A percentile compares a stretch with the other conserved stretches of the same genome.
Evolutionary conservation across 2,329 filamentous ascomycete genomes (phyloP).

Genomic region (Aureobasidium mangrovei): DNA sequence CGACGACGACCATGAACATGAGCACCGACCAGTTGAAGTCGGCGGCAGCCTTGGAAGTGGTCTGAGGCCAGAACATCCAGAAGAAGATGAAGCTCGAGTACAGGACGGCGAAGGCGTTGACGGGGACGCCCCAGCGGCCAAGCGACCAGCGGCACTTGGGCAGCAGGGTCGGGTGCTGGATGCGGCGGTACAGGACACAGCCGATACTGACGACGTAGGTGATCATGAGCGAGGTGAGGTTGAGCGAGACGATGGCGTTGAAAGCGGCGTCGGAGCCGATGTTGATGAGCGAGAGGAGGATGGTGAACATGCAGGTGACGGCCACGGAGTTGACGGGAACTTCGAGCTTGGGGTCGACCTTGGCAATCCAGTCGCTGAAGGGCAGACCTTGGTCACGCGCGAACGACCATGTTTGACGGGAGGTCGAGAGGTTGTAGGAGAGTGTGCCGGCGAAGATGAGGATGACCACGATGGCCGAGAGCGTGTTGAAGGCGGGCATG

Average conservation of each 20-base stretch:
- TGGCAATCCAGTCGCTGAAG: constrained; percentile 15
- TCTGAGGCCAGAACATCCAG: constrained; percentile 30
- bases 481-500: constrained; percentile 20
- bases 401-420: constrained; percentile 18
- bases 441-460: constrained; percentile 17
- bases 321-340: constrained; percentile 11
- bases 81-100: constrained; percentile 30
- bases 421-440: constrained; percentile 16
- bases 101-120: constrained; percentile 30
- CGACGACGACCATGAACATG: constrained; percentile 17
- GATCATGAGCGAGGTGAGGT: constrained; percentile 14
- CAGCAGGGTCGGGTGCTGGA: constrained; percentile 18
- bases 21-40: constrained; percentile 20
- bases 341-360: constrained; percentile 16
- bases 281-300: constrained; percentile 20
- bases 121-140: constrained; percentile 28
- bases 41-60: constrained; percentile 13
- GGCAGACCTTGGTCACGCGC: constrained; percentile 17
- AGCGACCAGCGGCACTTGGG: constrained; percentile 29
- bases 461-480: constrained; percentile 20
- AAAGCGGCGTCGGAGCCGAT: constrained; percentile 18
- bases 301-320: constrained; percentile 9
- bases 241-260: constrained; percentile 16
- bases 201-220: constrained; percentile 19
- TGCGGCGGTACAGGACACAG: constrained; percentile 21